Base-by-base conservation (phyloP, 2,329 filamentous ascomycete genomes). In the Aspergillus niger region DNA sequence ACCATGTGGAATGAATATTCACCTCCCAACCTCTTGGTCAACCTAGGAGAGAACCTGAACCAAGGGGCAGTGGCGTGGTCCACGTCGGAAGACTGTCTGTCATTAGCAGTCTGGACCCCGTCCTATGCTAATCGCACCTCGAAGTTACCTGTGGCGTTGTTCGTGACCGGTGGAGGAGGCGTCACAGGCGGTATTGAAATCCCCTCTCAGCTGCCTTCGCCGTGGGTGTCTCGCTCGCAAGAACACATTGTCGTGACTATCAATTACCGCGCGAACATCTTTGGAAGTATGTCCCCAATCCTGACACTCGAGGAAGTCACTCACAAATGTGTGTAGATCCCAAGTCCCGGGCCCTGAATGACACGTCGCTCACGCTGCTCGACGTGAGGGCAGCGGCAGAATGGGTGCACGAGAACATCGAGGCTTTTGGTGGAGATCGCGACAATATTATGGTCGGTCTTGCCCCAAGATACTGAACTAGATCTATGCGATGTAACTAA, bases 81-180 rank as follows among this genome's bases (percentile, higher is more conserved):
- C 11, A 65, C 69, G 1, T 66, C 70, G 8, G 80, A 82, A 62
- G 79, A 81, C 52, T 82, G 80, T 47, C 63, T 82, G 36, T 75
- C 72, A 2, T 63, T 80, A 8, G 77, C 75, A 51, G 65, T 82
- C 1, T 82, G 79, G 79, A 70, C 78, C 2, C 79, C 79, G 7
- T 62, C 68, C 7, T 65, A 65, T 1, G 67, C 62, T 30, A 59
- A 60, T 8, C 52, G 44, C 3, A 57, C 49, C 7, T 64, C 63
- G 0, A 65, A 64, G 8, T 54, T 70, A 1, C 69, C 70, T 8
- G 69, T 69, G 0, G 58, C 66, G 3, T 22, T 71, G 8, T 72
- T 67, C 39, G 63, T 68, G 1, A 65, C 65, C n/a, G 69, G 69
- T 11, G 69, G 69, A 10, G 69, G 64, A 24, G 60, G 62, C 20